Conservation (phyloP, 805 yeast genomes). For the Suhomyces tanzawaensis region DNA sequence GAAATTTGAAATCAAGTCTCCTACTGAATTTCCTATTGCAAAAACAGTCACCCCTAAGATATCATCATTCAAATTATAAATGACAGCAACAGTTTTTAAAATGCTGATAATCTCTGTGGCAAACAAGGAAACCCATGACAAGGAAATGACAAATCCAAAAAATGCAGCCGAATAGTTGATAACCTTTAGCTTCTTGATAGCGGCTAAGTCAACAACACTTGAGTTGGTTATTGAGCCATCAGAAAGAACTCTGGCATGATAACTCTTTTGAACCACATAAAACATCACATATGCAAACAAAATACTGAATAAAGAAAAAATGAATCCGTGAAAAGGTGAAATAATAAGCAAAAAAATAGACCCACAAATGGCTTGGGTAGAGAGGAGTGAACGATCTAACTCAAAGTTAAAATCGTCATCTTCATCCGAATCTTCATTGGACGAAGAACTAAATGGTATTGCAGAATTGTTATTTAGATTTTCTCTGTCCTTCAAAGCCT, state of each 20-base stretch:
- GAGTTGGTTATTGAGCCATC: background rate
- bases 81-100: slow-evolving; percentile 57
- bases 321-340: slow-evolving; percentile 7
- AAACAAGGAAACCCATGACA: slow-evolving; percentile 65
- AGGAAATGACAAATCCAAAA: slow-evolving; percentile 63
- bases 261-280: slow-evolving; percentile 6
- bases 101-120: slow-evolving; percentile 70
- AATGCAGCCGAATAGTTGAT: slow-evolving; percentile 31
- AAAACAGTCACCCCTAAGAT: slow-evolving; percentile 83
- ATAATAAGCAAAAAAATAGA: slow-evolving; percentile 22
- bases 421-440: slow-evolving; percentile 3
- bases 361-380: slow-evolving; percentile 29
- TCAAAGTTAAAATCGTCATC: slow-evolving; percentile 15
- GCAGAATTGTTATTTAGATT: background rate
- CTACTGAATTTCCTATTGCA: slow-evolving; percentile 90
- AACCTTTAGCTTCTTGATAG: slow-evolving; percentile 7
- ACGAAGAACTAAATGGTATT: background rate
- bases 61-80: slow-evolving; percentile 67
- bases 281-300: slow-evolving; percentile 12
- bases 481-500: slow-evolving; percentile 3
- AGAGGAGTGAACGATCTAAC: slow-evolving; percentile 19
- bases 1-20: slow-evolving; percentile 81
- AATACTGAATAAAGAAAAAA: slow-evolving; percentile 13
- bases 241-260: slow-evolving; percentile 2
- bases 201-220: background rate